A percentile compares a stretch with the other conserved stretches of the same genome.
Evolutionary conservation across 495 filamentous ascomycete species (phyloP).

Genomic region (Hypoxylon fuscum): DNA sequence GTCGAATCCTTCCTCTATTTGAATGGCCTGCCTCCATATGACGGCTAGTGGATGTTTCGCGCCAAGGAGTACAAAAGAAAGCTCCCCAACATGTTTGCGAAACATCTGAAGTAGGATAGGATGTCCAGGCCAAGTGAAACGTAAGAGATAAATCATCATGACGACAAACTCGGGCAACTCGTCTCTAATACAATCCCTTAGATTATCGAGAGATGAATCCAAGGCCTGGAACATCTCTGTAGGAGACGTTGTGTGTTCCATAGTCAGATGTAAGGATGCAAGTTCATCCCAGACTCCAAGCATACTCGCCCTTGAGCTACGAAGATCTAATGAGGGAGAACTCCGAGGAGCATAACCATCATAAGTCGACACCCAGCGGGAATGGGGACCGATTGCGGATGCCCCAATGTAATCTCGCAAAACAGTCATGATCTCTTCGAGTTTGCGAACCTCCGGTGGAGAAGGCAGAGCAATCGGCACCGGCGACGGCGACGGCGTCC

Average conservation of each 20-base stretch:
- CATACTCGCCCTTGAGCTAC: slow-evolving; percentile 9
- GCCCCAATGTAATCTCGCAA: slow-evolving; percentile 9
- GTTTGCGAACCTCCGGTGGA: slow-evolving; percentile 8
- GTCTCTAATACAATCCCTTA: slow-evolving; percentile 11
- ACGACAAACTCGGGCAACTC: slow-evolving; percentile 16
- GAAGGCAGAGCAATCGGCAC: slow-evolving; percentile 12
- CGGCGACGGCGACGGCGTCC: neutral
- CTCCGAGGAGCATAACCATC: slow-evolving; percentile 8
- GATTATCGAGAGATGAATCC: slow-evolving; percentile 10
- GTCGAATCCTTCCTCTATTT: slow-evolving; percentile 4
- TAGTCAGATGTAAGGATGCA: slow-evolving; percentile 10
- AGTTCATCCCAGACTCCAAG: slow-evolving; percentile 15
- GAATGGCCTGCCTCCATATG: slow-evolving; percentile 8
- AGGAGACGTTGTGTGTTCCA: slow-evolving; percentile 11
- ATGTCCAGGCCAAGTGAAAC: slow-evolving; percentile 21
- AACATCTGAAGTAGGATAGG: slow-evolving; percentile 20
- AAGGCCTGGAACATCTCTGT: slow-evolving; percentile 14
- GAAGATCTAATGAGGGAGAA: neutral
- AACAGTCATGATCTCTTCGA: slow-evolving; percentile 20
- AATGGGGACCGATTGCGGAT: slow-evolving; percentile 7
- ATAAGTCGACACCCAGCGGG: slow-evolving; percentile 11
- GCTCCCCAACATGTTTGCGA: slow-evolving; percentile 10
- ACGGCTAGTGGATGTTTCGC: slow-evolving; percentile 7
- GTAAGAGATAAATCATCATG: slow-evolving; percentile 15
- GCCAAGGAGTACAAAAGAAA: slow-evolving; percentile 12